phyloP scores from a whole-genome alignment of 768 basidiomycete species.

The Boletus huronensis region DNA sequence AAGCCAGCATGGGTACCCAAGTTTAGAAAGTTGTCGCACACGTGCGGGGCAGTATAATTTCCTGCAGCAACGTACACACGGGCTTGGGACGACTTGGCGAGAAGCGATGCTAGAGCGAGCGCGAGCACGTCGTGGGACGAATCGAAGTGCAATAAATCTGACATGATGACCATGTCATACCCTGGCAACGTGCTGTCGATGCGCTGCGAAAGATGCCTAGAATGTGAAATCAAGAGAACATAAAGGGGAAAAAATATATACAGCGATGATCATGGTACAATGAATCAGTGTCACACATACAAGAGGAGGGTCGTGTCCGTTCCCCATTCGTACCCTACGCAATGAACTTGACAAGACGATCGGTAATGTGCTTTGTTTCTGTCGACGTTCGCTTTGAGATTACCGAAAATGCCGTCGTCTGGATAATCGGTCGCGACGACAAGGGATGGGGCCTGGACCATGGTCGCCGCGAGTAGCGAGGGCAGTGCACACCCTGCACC shows the following conservation, averaged over 20 bases:
- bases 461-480: slow-evolving; percentile 53
- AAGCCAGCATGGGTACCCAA: slow-evolving; percentile 41
- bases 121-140: slow-evolving; percentile 56
- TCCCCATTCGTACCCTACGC: slow-evolving; percentile 65
- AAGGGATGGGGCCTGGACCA: slow-evolving; percentile 43
- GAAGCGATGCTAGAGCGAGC: slow-evolving; percentile 45
- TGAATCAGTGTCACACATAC: slow-evolving; percentile 35
- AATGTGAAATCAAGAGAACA: not conserved
- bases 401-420: slow-evolving; percentile 55
- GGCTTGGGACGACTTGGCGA: slow-evolving; percentile 39
- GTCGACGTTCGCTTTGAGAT: slow-evolving; percentile 52
- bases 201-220: slow-evolving; percentile 13
- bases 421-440: slow-evolving; percentile 70
- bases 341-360: slow-evolving; percentile 41
- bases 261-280: not conserved
- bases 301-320: slow-evolving; percentile 41
- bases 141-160: slow-evolving; percentile 71
- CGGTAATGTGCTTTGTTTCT: slow-evolving; percentile 41
- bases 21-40: slow-evolving; percentile 53
- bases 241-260: not conserved
- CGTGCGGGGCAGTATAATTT: slow-evolving; percentile 51
- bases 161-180: slow-evolving; percentile 63
- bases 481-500: slow-evolving; percentile 69
- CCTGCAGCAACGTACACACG: slow-evolving; percentile 61
- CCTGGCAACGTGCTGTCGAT: slow-evolving; percentile 22